Base-by-base conservation (phyloP, 1,139 yeast species). In the Candida sanyaensis region DNA sequence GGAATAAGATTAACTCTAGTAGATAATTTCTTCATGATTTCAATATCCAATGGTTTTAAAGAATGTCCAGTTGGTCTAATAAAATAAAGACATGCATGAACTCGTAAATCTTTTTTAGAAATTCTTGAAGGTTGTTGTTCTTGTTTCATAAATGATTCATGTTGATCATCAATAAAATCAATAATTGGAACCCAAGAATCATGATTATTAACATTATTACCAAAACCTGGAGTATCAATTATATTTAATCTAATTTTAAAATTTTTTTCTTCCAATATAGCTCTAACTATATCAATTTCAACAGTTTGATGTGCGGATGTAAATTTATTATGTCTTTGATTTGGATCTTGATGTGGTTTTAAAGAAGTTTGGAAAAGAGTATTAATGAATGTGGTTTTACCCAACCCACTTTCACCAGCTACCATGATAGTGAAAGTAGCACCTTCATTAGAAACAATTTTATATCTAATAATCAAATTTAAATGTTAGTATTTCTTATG, bases 161-260 rank as follows among this genome's bases (percentile, higher is more conserved):
- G 97, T 75, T 93, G 99, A 69, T 93, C 99, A 68, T 93, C 99
- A 54, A 93, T 81, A 62, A 92, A 93, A 66, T 92, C 97, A 51
- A 91, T 80, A 59, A 95, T 85, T 37, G 97, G 93, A 58, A 87
- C 88, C 97, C 97, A 95, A 46, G 96, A 83, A 63, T 89, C 93
- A 60, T 80, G 83, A 71, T 93, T 93, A 75, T 93, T 88, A 60
- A 93, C 96, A 65, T 91, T 90, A 70, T 92, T 97, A 54, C 99
- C 99, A 65, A 93, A 91, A 1, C 99, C 99, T 13, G 99, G 99
- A 7, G 99, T 93, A 69, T 93, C 99, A 59, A 95, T 84, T 51
- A 93, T 80, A 62, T 93, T 93, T 56, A 95, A 80, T 53, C 95
- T 83, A 58, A 93, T 79, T 60, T 80, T 82, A 73, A 93, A 93